Percentiles rank a stretch among this genome's conserved stretches.
Evolutionary conservation across 2,329 filamentous ascomycete genomes (phyloP).

Genomic region (Calycina herbarum): DNA sequence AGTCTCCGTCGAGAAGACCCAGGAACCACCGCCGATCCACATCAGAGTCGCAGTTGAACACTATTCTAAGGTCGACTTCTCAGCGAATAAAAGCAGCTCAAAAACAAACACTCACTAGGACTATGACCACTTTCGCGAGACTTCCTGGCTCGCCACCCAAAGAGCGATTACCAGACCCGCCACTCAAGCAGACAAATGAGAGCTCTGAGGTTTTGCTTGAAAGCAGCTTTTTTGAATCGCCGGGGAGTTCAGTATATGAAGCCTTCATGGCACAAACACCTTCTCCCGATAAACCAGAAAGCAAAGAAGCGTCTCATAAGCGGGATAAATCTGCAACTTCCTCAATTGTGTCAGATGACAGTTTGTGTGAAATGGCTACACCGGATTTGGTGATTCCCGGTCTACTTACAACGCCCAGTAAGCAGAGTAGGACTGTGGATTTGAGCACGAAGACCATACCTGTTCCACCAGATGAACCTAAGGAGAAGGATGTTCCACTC

Average conservation of each 20-base stretch:
- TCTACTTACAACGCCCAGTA: constrained; percentile 31
- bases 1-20: neutral
- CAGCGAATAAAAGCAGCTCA: constrained; percentile 28
- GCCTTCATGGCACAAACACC: constrained; percentile 22
- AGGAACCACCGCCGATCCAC: constrained; percentile 21
- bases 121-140: constrained; percentile 24
- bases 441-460: neutral
- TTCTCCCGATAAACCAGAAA: constrained; percentile 22
- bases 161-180: constrained; percentile 27
- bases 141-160: constrained; percentile 29
- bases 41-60: constrained; percentile 30
- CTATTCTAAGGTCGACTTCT: constrained; percentile 32
- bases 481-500: constrained; percentile 19
- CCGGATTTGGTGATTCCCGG: constrained; percentile 28
- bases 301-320: constrained; percentile 7
- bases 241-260: constrained; percentile 25
- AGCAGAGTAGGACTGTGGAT: constrained; percentile 12
- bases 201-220: constrained; percentile 27
- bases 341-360: constrained; percentile 29
- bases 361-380: constrained; percentile 25
- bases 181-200: constrained; percentile 18
- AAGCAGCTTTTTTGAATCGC: constrained; percentile 17
- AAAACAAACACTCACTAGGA: constrained; percentile 26
- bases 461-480: constrained; percentile 14
- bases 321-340: constrained; percentile 20